These are phyloP conservation scores for Fusarium stilboides DNA, from an alignment of 2,329 filamentous ascomycete species.

Conservation along the genomic window DNA sequence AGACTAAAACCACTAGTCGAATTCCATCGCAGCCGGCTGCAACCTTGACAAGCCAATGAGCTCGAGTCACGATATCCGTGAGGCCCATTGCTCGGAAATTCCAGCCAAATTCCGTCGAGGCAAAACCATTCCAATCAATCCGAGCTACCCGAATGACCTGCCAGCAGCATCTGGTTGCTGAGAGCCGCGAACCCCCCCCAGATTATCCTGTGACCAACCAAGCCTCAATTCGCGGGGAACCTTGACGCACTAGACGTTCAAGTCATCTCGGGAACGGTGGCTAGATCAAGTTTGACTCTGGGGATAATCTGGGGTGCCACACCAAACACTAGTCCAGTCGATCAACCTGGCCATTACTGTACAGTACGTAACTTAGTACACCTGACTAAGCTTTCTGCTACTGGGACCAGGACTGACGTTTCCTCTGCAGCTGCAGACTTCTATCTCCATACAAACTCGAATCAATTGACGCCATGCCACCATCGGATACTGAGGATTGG, in stretches of 20 bases:
- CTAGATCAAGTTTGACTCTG: background rate
- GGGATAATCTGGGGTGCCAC: background rate
- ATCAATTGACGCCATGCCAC: background rate
- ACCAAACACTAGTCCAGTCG: background rate
- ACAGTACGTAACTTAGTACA: background rate
- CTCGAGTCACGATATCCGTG: background rate
- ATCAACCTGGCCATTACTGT: too few relatives aligned
- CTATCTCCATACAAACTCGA: background rate
- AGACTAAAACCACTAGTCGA: background rate
- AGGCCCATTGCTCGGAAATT: constrained; percentile 8
- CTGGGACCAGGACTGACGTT: background rate
- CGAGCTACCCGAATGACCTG: constrained; percentile 1
- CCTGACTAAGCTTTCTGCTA: background rate
- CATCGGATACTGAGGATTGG: background rate
- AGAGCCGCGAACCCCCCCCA: too few relatives aligned
- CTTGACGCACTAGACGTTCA: background rate
- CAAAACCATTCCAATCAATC: background rate
- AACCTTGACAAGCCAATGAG: background rate
- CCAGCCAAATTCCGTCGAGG: constrained; percentile 15
- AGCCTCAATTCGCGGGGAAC: constrained; percentile 18
- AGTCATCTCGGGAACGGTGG: background rate
- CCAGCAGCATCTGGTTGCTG: background rate
- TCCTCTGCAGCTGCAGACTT: background rate
- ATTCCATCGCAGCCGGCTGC: background rate
- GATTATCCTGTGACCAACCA: too few relatives aligned